A percentile compares a stretch with the other conserved stretches of the same genome.
Evolutionary conservation across 2,329 filamentous ascomycete species (phyloP).

Genomic region (Ophiocordyceps camponoti-saundersi): DNA sequence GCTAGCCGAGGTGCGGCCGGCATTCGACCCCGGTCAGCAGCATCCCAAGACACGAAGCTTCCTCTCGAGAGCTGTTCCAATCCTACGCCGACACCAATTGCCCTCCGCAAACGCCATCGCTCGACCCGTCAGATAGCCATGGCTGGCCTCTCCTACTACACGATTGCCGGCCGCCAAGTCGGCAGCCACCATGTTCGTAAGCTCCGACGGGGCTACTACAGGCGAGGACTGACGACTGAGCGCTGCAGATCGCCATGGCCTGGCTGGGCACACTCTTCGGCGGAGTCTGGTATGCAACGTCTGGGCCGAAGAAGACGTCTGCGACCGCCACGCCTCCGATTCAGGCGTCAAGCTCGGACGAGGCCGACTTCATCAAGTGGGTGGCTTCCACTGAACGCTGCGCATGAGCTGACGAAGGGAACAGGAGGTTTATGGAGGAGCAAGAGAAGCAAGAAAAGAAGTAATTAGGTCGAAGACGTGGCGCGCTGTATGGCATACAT

Average conservation of each 20-base stretch:
- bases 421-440: slow-evolving; percentile 23
- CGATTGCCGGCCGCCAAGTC: slow-evolving; percentile 39
- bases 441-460: slow-evolving; percentile 20
- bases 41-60: background rate
- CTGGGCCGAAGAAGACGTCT: slow-evolving; percentile 26
- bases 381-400: slow-evolving; percentile 13
- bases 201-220: background rate
- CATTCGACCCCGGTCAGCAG: background rate
- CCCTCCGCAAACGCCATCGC: slow-evolving; percentile 4
- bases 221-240: background rate
- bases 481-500: background rate
- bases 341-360: slow-evolving; percentile 44
- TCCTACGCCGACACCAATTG: slow-evolving; percentile 8
- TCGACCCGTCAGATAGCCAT: slow-evolving; percentile 6
- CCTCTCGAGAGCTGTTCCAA: background rate
- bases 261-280: slow-evolving; percentile 34
- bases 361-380: slow-evolving; percentile 50
- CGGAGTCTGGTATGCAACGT: slow-evolving; percentile 25
- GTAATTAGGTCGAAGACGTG: background rate
- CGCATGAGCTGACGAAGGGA: slow-evolving; percentile 7
- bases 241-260: slow-evolving; percentile 36
- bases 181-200: slow-evolving; percentile 41
- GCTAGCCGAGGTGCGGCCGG: background rate
- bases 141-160: slow-evolving; percentile 28
- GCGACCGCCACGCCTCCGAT: slow-evolving; percentile 35